phyloP scores from a whole-genome alignment of 2,329 filamentous ascomycete genomes.

The Emergomyces pasteurianus region DNA sequence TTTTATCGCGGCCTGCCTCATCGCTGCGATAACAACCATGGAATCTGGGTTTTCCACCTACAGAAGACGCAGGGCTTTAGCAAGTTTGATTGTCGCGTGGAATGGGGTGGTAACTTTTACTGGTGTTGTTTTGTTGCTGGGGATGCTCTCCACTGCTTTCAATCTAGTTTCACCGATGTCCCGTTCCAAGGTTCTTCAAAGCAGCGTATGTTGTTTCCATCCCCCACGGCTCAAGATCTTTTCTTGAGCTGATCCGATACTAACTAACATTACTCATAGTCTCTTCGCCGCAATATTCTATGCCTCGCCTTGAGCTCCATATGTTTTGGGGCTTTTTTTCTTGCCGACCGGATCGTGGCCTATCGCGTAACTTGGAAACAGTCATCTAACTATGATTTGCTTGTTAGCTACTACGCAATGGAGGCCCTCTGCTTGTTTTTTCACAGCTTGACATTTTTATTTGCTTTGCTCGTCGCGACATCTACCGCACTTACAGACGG shows the following conservation, averaged over 20 bases:
- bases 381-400: not conserved
- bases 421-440: not conserved
- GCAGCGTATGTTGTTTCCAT: not conserved
- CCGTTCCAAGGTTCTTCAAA: not conserved
- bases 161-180: not conserved
- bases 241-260: not conserved
- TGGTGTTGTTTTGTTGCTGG: not conserved
- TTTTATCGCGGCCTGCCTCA: not conserved
- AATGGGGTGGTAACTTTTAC: not conserved
- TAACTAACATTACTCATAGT: not conserved
- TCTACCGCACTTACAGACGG: not conserved
- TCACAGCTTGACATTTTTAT: not conserved
- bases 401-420: not conserved
- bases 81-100: not conserved
- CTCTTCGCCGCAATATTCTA: not conserved
- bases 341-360: not conserved
- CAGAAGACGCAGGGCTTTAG: too few species aligned
- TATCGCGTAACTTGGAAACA: not conserved
- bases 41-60: not conserved
- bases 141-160: not conserved
- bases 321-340: not conserved
- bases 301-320: not conserved
- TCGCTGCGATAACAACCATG: not conserved
- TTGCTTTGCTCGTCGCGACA: not conserved
- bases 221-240: not conserved